Evolutionary conservation across 2,329 filamentous ascomycete species (phyloP).

Genomic region (Arachnomyces sp.): DNA sequence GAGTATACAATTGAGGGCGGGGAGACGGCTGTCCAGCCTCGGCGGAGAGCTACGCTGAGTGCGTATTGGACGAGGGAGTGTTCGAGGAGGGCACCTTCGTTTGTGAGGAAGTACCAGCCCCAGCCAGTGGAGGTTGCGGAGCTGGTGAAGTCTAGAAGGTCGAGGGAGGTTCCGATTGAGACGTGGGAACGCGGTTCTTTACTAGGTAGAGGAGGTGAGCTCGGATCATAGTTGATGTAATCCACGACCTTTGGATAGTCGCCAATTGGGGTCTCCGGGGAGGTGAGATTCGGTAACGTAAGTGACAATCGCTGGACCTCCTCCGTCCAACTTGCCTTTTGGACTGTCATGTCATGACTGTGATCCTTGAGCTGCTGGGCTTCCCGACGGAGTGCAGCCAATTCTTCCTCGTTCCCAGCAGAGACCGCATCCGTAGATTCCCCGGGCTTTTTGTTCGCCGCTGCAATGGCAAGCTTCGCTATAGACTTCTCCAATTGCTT

Average conservation of each 20-base stretch:
- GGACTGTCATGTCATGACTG: slow-evolving; percentile 24
- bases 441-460: slow-evolving; percentile 2
- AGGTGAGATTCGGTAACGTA: slow-evolving; percentile 80
- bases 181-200: slow-evolving; percentile 60
- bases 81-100: slow-evolving; percentile 87
- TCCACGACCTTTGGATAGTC: slow-evolving; percentile 57
- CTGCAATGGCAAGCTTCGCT: slow-evolving; percentile 24
- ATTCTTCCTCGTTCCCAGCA: slow-evolving; percentile 12
- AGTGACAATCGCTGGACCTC: slow-evolving; percentile 70
- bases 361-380: slow-evolving; percentile 33
- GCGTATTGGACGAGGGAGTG: slow-evolving; percentile 88
- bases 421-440: background rate
- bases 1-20: slow-evolving; percentile 88
- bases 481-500: slow-evolving; percentile 39
- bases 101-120: slow-evolving; percentile 97
- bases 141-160: slow-evolving; percentile 79
- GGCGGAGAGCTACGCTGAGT: slow-evolving; percentile 60
- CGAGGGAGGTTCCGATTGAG: slow-evolving; percentile 76
- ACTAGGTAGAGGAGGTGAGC: slow-evolving; percentile 21
- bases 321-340: slow-evolving; percentile 29
- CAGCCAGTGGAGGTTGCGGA: slow-evolving; percentile 80
- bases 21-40: slow-evolving; percentile 72
- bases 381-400: slow-evolving; percentile 26
- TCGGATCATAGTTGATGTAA: slow-evolving; percentile 70
- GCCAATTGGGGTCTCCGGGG: slow-evolving; percentile 64